Evolutionary conservation across 257 asterid species (phyloP), one percentile per base, ranked within the genome.

Genomic region (Nicotiana obtusifolia): DNA sequence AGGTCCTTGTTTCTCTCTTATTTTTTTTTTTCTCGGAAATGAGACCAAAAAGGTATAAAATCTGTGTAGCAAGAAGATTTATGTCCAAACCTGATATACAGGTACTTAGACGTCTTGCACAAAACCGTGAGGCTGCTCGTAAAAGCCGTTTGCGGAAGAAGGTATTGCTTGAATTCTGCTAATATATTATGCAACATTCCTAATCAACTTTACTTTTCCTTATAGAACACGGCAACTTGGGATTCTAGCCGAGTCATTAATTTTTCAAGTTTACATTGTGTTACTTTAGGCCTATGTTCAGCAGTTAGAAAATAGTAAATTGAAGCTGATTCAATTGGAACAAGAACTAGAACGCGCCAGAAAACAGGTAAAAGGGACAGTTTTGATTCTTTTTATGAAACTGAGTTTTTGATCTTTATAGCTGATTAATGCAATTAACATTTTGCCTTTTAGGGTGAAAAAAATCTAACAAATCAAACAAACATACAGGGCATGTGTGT

Each of bases 91-190:
- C 64, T 76, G 65, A 31, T 14, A 86, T 53, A 54, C 83, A 95
- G 99, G 97, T 87, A 82, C 60, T 81, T 83, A 91, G 99, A 90
- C 99, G 99, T 35, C 95, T 95, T 60, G 98, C 98, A 8, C 99
- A 95, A 88, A 95, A 95, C 88, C 98, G 99, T 4, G 97, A 92
- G 86, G 99, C 99, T 85, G 99, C 99, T 84, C 97, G 97, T 75
- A 95, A 95, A 86, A 92, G 99, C 83, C 99, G 97, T 80, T 85
- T 91, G 61, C 81, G 97, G 80, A 93, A 93, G 87, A 93, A 93
- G 97, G 97, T 92, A 85, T 10, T 41, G 56, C 19, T 33, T 7
- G 15, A 26, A 75, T 15, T 49, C 17, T 64, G 22, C 26, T 19
- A 57, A 64, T 62, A 15, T 17, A 26, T 17, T 41, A n/a, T 64